A percentile compares a stretch with the other conserved stretches of the same genome.
Evolutionary conservation across 2,329 filamentous ascomycete species (phyloP).

Genomic region (Chaetomium sp.): DNA sequence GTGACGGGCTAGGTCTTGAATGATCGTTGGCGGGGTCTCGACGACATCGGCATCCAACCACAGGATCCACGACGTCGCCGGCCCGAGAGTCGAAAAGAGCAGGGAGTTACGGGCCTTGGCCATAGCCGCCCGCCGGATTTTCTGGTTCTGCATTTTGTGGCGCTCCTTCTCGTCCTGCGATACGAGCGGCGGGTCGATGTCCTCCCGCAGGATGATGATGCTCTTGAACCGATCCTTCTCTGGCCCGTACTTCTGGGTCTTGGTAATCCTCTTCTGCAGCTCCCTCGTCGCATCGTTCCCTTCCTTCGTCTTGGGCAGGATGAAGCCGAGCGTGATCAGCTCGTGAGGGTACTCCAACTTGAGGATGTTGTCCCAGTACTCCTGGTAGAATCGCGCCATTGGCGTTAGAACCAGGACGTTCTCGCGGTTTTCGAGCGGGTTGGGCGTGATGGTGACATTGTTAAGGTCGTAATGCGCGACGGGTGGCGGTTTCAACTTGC

Average conservation of each 20-base stretch:
- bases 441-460: constrained; percentile 79
- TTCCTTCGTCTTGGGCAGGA: constrained; percentile 89
- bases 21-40: constrained; percentile 80
- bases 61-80: constrained; percentile 90
- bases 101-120: constrained; percentile 90
- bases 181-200: constrained; percentile 79
- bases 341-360: constrained; percentile 87
- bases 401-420: constrained; percentile 90
- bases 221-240: constrained; percentile 84
- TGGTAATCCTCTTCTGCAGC: constrained; percentile 80
- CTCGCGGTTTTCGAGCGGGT: constrained; percentile 78
- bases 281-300: constrained; percentile 83
- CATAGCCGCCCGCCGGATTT: constrained; percentile 84
- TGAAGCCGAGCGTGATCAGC: constrained; percentile 92
- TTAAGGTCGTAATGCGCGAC: constrained; percentile 95
- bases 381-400: constrained; percentile 88
- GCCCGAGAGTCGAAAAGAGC: constrained; percentile 91
- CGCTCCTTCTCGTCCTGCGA: constrained; percentile 87
- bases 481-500: constrained; percentile 68
- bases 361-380: constrained; percentile 93
- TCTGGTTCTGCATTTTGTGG: constrained; percentile 91
- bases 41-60: constrained; percentile 94
- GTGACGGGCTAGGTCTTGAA: constrained; percentile 87
- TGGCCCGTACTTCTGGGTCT: constrained; percentile 76
- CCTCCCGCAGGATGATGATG: constrained; percentile 91